A percentile compares a stretch with the other conserved stretches of the same genome.
Conservation (phyloP, 2,329 filamentous ascomycete species). For the Penicillium sp. region DNA sequence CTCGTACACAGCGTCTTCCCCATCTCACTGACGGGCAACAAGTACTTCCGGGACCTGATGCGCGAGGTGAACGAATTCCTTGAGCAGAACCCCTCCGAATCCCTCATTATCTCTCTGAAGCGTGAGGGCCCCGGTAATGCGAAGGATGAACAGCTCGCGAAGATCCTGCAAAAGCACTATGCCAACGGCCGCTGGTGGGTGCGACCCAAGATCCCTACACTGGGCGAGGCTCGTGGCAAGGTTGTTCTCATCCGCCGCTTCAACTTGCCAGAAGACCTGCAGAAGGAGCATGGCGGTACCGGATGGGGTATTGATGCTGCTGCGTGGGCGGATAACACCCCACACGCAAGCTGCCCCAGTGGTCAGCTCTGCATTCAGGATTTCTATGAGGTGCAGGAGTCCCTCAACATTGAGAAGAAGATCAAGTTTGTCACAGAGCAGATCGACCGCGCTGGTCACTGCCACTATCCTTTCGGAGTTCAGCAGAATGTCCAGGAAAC, state of each 20-base stretch:
- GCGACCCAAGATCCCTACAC: slow-evolving; percentile 72
- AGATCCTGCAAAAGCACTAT: slow-evolving; percentile 75
- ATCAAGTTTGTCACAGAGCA: slow-evolving; percentile 74
- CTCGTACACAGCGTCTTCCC: slow-evolving; percentile 93
- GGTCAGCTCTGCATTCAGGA: slow-evolving; percentile 87
- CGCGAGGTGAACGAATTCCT: slow-evolving; percentile 75
- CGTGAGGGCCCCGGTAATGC: slow-evolving; percentile 83
- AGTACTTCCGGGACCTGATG: slow-evolving; percentile 76
- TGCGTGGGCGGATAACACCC: slow-evolving; percentile 86
- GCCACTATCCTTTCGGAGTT: slow-evolving; percentile 49
- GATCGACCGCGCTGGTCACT: slow-evolving; percentile 69
- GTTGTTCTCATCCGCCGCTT: slow-evolving; percentile 86
- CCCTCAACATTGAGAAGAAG: slow-evolving; percentile 78
- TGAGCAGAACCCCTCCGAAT: slow-evolving; percentile 75
- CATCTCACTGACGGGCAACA: slow-evolving; percentile 78
- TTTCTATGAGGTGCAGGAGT: slow-evolving; percentile 85
- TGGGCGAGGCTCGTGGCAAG: slow-evolving; percentile 79
- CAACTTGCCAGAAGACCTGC: slow-evolving; percentile 58
- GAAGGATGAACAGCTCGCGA: slow-evolving; percentile 77
- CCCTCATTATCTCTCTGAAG: slow-evolving; percentile 85
- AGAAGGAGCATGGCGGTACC: slow-evolving; percentile 50
- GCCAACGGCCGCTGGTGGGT: slow-evolving; percentile 75
- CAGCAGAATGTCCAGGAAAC: slow-evolving; percentile 47
- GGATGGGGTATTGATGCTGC: slow-evolving; percentile 65
- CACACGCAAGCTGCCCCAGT: slow-evolving; percentile 70